These are phyloP conservation scores for Singerocomus rubriflavus DNA, from an alignment of 1,284 basidiomycete species.

Conservation along the genomic window DNA sequence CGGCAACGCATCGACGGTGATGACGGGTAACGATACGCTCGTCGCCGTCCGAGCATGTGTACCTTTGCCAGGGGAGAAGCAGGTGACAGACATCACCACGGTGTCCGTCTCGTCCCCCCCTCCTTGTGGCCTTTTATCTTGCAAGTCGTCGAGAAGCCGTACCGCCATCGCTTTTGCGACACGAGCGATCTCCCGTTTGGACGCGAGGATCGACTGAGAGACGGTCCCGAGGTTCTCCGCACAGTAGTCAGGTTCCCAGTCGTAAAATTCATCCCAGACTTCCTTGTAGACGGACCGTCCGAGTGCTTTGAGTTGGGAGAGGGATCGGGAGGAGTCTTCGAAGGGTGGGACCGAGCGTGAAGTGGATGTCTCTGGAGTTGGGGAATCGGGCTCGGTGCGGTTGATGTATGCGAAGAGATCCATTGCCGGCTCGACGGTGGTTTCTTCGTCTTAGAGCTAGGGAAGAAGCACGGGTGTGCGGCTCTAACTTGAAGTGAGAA, in stretches of 20 bases:
- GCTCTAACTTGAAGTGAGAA: neutral
- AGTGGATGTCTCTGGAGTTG: slow-evolving; percentile 2
- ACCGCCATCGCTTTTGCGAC: slow-evolving; percentile 11
- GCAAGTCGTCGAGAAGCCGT: slow-evolving; percentile 1
- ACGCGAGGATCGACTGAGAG: slow-evolving; percentile 3
- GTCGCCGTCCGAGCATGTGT: neutral
- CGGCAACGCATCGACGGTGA: slow-evolving; percentile 16
- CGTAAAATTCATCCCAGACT: slow-evolving; percentile 38
- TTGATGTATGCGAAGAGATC: slow-evolving; percentile 19
- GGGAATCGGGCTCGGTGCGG: slow-evolving; percentile 23
- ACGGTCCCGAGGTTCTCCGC: slow-evolving; percentile 12
- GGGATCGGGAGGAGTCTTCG: neutral
- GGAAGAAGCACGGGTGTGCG: neutral
- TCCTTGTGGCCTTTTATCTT: neutral
- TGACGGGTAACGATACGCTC: slow-evolving; percentile 11
- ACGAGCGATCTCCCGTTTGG: slow-evolving; percentile 10
- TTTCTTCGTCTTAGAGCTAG: too few species aligned
- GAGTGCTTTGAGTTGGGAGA: slow-evolving; percentile 10
- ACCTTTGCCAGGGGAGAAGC: neutral
- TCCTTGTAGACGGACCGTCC: slow-evolving; percentile 24
- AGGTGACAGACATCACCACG: slow-evolving; percentile 10
- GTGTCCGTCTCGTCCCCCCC: neutral
- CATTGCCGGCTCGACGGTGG: slow-evolving; percentile 4
- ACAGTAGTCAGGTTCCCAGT: slow-evolving; percentile 31
- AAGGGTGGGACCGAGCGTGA: neutral